Base-by-base conservation (phyloP, 331 rosid species). In the Malus hybrid region DNA sequence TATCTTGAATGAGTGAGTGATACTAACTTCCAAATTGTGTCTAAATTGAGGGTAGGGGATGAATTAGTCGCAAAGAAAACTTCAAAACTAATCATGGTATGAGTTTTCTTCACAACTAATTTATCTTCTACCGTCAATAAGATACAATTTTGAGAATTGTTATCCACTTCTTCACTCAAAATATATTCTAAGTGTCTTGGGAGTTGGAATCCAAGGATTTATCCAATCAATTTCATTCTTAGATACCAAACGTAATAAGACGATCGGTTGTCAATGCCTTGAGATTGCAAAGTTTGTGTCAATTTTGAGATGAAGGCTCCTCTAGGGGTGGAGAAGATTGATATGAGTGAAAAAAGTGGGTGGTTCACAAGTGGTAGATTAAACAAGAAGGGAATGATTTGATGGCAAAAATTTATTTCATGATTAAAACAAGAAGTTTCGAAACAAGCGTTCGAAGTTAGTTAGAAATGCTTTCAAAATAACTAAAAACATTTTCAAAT, bases 301-400 rank as follows among this genome's bases (percentile, higher is more conserved):
- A 5, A 70, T 39, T 93, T 93, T 81, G 80, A 90, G 75, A 76
- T 93, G 89, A 80, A 72, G 16, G 71, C 87, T 70, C 90, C 86
- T 2, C 3, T 0, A 10, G 93, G 89, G 14, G 60, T 63, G 73
- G 78, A 80, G 24, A 82, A 85, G 80, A 64, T 90, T 1, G 89
- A 90, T 78, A 89, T 81, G 53, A 86, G 74, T 33, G 97, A 90
- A 36, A 89, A 90, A 75, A 95, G 97, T 61, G 95, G 97, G 1
- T 95, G 86, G 24, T 87, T 89, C 64, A 16, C 56, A 50, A 16
- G 56, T 50, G 56, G 20, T 6, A 50, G 56, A 50, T 50, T 50
- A 50, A 50, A 50, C 50, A 44, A 50, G 9, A 15, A 62, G 7
- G 50, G 64, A 70, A 48, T 86, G 56, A 81, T 24, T 63, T 15